Evolutionary conservation across 805 yeast species (phyloP).

Genomic region (Saccharomycopsis oosterbeekiorum): DNA sequence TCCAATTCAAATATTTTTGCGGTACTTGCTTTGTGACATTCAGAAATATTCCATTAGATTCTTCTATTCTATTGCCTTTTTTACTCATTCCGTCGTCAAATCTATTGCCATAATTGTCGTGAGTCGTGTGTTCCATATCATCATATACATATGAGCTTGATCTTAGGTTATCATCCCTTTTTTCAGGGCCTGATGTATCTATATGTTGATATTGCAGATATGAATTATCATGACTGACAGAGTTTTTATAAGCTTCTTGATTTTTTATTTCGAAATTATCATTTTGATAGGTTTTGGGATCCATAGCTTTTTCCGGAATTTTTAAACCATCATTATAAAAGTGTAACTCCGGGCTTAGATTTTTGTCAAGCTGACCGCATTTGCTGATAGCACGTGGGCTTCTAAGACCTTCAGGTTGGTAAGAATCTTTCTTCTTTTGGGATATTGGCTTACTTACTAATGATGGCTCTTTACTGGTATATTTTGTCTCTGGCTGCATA

Average conservation of each 20-base stretch:
- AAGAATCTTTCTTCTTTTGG: neutral
- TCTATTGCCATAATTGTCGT: neutral
- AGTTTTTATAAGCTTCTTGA: neutral
- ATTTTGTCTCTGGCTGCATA: neutral
- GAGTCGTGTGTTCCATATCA: neutral
- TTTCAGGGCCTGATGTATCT: neutral
- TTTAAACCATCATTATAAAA: neutral
- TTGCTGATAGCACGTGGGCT: neutral
- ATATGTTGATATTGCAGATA: neutral
- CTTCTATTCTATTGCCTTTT: neutral
- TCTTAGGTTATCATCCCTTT: neutral
- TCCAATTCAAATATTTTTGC: neutral
- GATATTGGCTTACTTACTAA: neutral
- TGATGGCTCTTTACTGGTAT: neutral
- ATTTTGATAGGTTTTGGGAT: neutral
- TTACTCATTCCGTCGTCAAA: no score
- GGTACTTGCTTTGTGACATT: neutral
- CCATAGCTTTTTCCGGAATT: neutral
- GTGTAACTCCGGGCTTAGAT: neutral
- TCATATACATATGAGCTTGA: neutral
- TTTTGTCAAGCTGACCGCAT: neutral
- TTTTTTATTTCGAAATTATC: neutral
- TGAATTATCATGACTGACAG: neutral
- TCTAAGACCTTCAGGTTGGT: neutral
- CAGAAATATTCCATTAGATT: neutral